A percentile compares a stretch with the other conserved stretches of the same genome.
phyloP scores from a whole-genome alignment of 495 filamentous ascomycete species.

The Penicillium paxilli region DNA sequence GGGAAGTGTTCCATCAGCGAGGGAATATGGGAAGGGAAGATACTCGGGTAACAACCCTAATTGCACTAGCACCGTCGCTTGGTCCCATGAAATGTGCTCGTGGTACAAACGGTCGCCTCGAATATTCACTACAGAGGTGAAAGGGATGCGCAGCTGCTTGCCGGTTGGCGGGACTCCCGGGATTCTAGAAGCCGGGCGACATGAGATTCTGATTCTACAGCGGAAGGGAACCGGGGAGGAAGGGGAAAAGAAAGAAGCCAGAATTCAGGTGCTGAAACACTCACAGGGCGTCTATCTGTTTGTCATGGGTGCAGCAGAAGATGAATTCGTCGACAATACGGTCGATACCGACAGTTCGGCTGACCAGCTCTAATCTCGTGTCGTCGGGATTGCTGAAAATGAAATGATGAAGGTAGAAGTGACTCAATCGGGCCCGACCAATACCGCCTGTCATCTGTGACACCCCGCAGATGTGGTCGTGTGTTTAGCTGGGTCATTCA shows the following conservation, averaged over 20 bases:
- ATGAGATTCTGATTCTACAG: slow-evolving; percentile 41
- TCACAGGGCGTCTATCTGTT: slow-evolving; percentile 68
- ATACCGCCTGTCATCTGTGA: slow-evolving; percentile 66
- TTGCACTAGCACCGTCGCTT: slow-evolving; percentile 73
- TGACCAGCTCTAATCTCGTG: slow-evolving; percentile 65
- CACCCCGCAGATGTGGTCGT: not conserved
- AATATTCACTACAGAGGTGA: slow-evolving; percentile 74
- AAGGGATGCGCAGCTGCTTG: slow-evolving; percentile 62
- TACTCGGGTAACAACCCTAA: slow-evolving; percentile 67
- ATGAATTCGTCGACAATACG: slow-evolving; percentile 60
- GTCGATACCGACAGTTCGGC: slow-evolving; percentile 63
- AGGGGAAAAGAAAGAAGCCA: slow-evolving; percentile 34
- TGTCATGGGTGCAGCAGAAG: slow-evolving; percentile 64
- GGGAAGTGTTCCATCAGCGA: slow-evolving; percentile 40
- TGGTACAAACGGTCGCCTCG: slow-evolving; percentile 74
- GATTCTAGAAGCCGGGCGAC: slow-evolving; percentile 34
- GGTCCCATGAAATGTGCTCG: slow-evolving; percentile 87
- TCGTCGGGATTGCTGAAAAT: slow-evolving; percentile 69
- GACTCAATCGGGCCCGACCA: slow-evolving; percentile 58
- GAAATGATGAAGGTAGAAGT: slow-evolving; percentile 75
- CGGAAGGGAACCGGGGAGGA: slow-evolving; percentile 5
- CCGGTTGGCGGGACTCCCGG: slow-evolving; percentile 73
- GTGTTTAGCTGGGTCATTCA: slow-evolving; percentile 27
- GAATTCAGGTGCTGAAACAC: slow-evolving; percentile 22
- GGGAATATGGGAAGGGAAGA: slow-evolving; percentile 55